Conservation (phyloP, 202 grass and related monocot genomes). For the Panicum hallii region DNA sequence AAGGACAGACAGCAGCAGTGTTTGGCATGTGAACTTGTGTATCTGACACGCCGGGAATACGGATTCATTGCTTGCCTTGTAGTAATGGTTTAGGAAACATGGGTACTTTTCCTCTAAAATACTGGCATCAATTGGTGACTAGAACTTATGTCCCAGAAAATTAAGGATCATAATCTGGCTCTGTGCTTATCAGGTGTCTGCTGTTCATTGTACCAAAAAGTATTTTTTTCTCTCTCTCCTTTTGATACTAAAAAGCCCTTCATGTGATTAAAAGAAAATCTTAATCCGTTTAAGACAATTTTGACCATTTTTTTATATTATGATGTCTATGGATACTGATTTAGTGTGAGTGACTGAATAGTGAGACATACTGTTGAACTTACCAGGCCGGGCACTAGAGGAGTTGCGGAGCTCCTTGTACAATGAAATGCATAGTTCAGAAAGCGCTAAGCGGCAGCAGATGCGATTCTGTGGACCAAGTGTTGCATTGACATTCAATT, state of each 20-base stretch:
- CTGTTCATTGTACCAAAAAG: not conserved
- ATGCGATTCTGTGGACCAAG: constrained; percentile 83
- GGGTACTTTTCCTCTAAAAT: not conserved
- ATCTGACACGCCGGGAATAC: not conserved
- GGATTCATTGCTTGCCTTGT: not conserved
- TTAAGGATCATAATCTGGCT: not conserved
- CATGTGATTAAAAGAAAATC: not conserved
- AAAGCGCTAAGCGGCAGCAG: constrained; percentile 88
- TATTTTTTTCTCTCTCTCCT: not conserved
- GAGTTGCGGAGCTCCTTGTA: constrained; percentile 82
- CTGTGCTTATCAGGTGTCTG: not conserved
- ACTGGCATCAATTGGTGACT: not conserved
- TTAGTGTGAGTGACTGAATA: not conserved
- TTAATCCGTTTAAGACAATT: not conserved
- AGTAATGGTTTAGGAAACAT: not conserved
- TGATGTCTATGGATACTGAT: not conserved
- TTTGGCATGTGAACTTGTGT: constrained; percentile 36
- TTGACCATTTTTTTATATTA: not conserved
- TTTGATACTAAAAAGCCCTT: not conserved
- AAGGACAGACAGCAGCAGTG: constrained; percentile 22
- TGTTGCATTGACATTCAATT: constrained; percentile 95
- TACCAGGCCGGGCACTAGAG: constrained; percentile 81
- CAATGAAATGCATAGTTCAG: constrained; percentile 87
- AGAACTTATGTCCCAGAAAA: not conserved
- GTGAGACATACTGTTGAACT: not conserved